Percentiles rank a stretch among this genome's conserved stretches.
Evolutionary conservation across 2,329 filamentous ascomycete species (phyloP).

Genomic region (Nemania diffusa): DNA sequence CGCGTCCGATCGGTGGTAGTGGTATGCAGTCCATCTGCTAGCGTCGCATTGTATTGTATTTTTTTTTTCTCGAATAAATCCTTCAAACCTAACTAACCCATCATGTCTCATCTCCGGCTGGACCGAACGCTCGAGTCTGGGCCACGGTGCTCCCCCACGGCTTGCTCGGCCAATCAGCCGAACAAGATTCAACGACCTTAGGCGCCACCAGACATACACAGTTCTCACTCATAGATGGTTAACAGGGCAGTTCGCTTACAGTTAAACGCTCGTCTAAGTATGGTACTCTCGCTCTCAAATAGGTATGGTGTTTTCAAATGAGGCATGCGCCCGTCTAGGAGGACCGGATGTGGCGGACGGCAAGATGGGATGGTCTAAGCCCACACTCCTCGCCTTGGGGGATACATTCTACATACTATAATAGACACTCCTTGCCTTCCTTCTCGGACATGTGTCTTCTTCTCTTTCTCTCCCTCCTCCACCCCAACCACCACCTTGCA

Average conservation of each 20-base stretch:
- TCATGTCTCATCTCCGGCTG: conserved; percentile 2
- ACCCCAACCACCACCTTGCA: conserved; percentile 40
- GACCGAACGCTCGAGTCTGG: conserved; percentile 25
- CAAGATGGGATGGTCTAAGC: conserved; percentile 23
- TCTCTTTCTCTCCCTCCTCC: conserved; percentile 26
- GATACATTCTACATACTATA: conserved; percentile 31
- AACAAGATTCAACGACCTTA: conserved; percentile 3
- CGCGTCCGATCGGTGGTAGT: conserved; percentile 2
- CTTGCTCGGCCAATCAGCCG: conserved; percentile 19
- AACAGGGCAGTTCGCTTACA: conserved; percentile 22
- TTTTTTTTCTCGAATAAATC: conserved; percentile 2
- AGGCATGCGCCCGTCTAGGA: conserved; percentile 27
- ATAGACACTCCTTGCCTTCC: conserved; percentile 34
- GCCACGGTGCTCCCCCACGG: conserved; percentile 23
- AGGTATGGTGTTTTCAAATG: conserved; percentile 9
- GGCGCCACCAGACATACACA: conserved; percentile 6
- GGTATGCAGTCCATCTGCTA: not conserved
- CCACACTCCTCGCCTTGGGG: conserved; percentile 18
- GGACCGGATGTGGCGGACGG: conserved; percentile 30
- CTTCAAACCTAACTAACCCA: conserved; percentile 7
- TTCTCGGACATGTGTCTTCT: conserved; percentile 22
- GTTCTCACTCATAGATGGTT: too few species aligned
- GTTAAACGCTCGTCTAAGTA: conserved; percentile 36
- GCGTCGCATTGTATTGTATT: conserved; percentile 13
- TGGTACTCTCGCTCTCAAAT: not conserved